A percentile compares a stretch with the other conserved stretches of the same genome.
phyloP scores from a whole-genome alignment of 306 rosid species.

The Fragaria vesca region DNA sequence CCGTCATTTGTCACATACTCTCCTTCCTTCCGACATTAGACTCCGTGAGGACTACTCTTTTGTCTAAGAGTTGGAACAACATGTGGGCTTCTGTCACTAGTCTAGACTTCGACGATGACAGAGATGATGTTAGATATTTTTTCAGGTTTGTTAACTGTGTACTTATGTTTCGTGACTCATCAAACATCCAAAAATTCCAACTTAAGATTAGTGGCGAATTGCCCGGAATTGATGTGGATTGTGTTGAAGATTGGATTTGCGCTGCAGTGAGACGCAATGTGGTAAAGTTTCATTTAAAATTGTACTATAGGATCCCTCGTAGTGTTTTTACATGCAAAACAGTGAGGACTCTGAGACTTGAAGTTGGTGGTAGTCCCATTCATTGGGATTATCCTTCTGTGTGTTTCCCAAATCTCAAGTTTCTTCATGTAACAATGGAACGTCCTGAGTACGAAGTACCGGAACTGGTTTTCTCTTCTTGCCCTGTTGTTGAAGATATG shows the following conservation, averaged over 20 bases:
- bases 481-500: neutral
- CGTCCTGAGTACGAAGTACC: neutral
- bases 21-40: neutral
- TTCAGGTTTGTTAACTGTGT: neutral
- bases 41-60: neutral
- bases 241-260: neutral
- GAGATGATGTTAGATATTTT: neutral
- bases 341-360: neutral
- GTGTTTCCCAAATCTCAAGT: neutral
- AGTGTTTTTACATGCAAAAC: neutral
- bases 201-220: neutral
- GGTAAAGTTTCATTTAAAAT: neutral
- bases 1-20: neutral
- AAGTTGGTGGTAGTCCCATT: neutral
- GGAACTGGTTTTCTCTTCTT: neutral
- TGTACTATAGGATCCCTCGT: neutral
- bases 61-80: neutral
- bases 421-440: neutral
- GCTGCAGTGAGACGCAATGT: neutral
- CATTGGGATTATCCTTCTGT: neutral
- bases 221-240: neutral
- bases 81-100: neutral
- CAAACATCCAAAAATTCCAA: neutral
- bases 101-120: neutral
- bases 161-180: neutral